Evolutionary conservation across 2,329 filamentous ascomycete species (phyloP).

Genomic region (Chaetomium olivaceum): DNA sequence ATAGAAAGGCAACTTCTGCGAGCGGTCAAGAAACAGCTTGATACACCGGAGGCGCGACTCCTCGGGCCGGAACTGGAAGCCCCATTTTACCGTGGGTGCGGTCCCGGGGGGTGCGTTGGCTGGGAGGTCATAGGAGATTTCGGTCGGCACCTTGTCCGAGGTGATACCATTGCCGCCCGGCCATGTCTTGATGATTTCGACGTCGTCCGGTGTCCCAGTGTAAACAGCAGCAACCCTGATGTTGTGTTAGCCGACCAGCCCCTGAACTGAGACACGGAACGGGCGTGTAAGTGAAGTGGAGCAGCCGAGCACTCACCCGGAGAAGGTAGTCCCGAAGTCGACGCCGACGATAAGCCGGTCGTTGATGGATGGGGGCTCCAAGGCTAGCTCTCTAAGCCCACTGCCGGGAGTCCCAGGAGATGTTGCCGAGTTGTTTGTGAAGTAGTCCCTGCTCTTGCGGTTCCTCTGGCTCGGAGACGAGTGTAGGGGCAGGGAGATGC

Average conservation of each 20-base stretch:
- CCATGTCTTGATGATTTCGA: conserved; percentile 84
- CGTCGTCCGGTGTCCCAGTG: conserved; percentile 73
- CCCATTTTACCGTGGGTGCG: conserved; percentile 66
- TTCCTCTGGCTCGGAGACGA: conserved; percentile 51
- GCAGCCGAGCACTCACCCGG: conserved; percentile 55
- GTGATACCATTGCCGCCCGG: conserved; percentile 82
- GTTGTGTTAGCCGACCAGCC: conserved; percentile 14
- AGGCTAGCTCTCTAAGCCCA: conserved; percentile 56
- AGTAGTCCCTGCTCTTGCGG: conserved; percentile 58
- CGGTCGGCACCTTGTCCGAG: conserved; percentile 83
- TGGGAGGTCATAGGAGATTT: conserved; percentile 64
- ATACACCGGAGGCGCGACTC: conserved; percentile 76
- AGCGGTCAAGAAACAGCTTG: conserved; percentile 79
- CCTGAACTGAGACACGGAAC: neutral
- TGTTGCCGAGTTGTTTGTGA: conserved; percentile 49
- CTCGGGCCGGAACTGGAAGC: conserved; percentile 78
- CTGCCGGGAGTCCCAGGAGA: conserved; percentile 65
- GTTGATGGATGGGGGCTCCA: conserved; percentile 52
- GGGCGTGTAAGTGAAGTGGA: neutral
- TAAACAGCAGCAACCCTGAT: conserved; percentile 69
- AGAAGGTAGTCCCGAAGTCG: conserved; percentile 84
- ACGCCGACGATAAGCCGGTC: conserved; percentile 75
- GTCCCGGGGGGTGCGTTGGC: conserved; percentile 42
- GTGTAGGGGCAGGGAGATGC: conserved; percentile 54
- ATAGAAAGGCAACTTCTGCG: conserved; percentile 78